Conservation (phyloP, 1,284 basidiomycete genomes). For the Kalmanozyma brasiliensis region DNA sequence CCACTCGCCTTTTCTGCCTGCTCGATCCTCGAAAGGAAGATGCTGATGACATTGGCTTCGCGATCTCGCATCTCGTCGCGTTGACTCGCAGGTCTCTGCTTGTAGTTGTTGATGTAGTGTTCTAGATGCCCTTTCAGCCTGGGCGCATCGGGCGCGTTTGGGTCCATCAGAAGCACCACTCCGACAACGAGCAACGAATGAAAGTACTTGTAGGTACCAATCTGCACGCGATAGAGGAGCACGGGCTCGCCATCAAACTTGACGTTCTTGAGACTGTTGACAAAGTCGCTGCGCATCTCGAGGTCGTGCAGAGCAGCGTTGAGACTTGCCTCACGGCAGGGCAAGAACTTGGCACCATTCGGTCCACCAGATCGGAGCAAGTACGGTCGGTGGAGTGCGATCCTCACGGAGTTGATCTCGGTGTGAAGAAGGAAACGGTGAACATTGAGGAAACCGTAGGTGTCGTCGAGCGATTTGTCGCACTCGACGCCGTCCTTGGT, state of each 20-base stretch:
- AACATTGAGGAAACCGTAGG: constrained; percentile 52
- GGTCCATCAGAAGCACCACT: constrained; percentile 57
- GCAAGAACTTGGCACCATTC: constrained; percentile 40
- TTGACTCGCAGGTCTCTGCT: constrained; percentile 12
- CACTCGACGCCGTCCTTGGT: constrained; percentile 36
- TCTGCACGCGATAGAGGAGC: constrained; percentile 46
- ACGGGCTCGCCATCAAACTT: constrained; percentile 19
- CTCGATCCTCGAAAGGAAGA: constrained; percentile 52
- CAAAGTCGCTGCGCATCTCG: constrained; percentile 53
- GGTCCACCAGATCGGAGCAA: constrained; percentile 52
- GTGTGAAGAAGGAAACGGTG: constrained; percentile 60
- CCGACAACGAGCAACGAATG: constrained; percentile 57
- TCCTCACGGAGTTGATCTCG: constrained; percentile 57
- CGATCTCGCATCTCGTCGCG: constrained; percentile 59
- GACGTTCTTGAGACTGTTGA: constrained; percentile 26
- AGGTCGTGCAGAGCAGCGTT: constrained; percentile 56
- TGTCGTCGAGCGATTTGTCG: constrained; percentile 52
- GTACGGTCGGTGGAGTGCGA: constrained; percentile 58
- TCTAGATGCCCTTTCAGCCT: constrained; percentile 45
- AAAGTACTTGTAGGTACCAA: constrained; percentile 61
- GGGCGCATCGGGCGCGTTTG: constrained; percentile 44
- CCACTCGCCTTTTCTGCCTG: constrained; percentile 29
- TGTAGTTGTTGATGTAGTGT: constrained; percentile 38
- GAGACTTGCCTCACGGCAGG: constrained; percentile 55
- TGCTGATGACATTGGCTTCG: constrained; percentile 51